A percentile compares a stretch with the other conserved stretches of the same genome.
Evolutionary conservation across 2,329 filamentous ascomycete genomes (phyloP).

Genomic region (Corinectria fuckeliana): DNA sequence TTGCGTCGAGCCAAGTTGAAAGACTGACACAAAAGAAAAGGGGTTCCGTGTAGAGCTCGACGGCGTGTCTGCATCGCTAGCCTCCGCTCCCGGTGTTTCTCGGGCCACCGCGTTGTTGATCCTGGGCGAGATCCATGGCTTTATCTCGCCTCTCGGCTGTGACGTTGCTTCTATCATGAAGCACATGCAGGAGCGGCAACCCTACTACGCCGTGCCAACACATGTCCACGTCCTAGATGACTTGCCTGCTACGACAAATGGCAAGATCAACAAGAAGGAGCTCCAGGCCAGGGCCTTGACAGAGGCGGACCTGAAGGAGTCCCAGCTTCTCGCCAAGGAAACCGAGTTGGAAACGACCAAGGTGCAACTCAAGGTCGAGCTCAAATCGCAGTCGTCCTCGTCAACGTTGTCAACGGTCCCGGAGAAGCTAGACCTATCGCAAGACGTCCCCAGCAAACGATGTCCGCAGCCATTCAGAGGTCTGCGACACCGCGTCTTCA

Average conservation of each 20-base stretch:
- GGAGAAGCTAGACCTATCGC: conserved; percentile 41
- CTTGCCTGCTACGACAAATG: conserved; percentile 60
- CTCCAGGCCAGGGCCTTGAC: conserved; percentile 46
- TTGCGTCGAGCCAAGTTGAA: conserved; percentile 3
- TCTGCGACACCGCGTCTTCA: conserved; percentile 54
- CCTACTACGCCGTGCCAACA: conserved; percentile 62
- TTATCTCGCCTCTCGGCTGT: conserved; percentile 49
- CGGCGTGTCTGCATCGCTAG: conserved; percentile 59
- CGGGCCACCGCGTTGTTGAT: conserved; percentile 57
- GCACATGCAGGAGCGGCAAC: conserved; percentile 51
- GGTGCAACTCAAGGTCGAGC: conserved; percentile 30
- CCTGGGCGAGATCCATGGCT: conserved; percentile 56
- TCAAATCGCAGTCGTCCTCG: conserved; percentile 41
- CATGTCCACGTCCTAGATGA: conserved; percentile 50
- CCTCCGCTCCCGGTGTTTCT: conserved; percentile 52
- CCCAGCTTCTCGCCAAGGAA: conserved; percentile 7
- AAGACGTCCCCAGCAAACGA: conserved; percentile 50
- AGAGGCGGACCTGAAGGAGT: conserved; percentile 4
- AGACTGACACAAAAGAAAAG: conserved; percentile 29
- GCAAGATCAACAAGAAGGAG: conserved; percentile 61
- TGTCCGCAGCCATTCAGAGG: conserved; percentile 47
- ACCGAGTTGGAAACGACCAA: conserved; percentile 10
- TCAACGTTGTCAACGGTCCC: conserved; percentile 36
- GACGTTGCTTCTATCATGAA: conserved; percentile 47
- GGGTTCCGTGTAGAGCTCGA: conserved; percentile 68